These are phyloP conservation scores for Gaeumannomyces tritici DNA, from an alignment of 2,329 filamentous ascomycete species.

Conservation along the genomic window DNA sequence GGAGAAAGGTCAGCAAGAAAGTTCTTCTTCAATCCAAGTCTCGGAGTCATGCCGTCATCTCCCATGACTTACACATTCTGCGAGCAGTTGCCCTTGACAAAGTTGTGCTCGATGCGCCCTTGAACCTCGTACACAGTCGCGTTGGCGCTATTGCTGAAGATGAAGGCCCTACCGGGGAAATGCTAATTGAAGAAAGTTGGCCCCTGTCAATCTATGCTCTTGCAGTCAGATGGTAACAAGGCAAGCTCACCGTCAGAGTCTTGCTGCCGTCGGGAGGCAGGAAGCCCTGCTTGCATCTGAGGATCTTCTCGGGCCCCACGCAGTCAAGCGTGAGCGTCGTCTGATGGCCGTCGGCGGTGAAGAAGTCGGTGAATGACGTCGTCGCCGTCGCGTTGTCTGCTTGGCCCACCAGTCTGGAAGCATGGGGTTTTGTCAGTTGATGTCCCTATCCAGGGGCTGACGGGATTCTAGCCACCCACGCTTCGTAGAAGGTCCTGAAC, in stretches of 20 bases:
- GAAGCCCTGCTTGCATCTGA: conserved; percentile 3
- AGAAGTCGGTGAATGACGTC: neutral
- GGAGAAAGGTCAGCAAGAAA: neutral
- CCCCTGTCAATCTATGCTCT: neutral
- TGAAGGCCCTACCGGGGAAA: neutral
- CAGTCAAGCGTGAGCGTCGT: neutral
- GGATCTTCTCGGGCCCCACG: neutral
- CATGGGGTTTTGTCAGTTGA: neutral
- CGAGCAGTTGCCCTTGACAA: conserved; percentile 2
- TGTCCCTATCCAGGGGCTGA: neutral
- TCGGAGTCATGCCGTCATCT: no score
- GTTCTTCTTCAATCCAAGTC: neutral
- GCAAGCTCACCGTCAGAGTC: neutral
- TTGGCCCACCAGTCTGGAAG: neutral
- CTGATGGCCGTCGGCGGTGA: neutral
- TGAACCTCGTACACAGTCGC: conserved; percentile 1
- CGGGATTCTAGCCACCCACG: neutral
- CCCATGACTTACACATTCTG: neutral
- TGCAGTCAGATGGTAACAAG: neutral
- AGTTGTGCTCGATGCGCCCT: conserved; percentile 2
- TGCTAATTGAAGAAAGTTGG: neutral
- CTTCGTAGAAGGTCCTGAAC: neutral
- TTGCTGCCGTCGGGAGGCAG: conserved; percentile 2
- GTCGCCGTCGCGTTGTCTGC: conserved; percentile 2
- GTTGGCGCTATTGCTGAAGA: conserved; percentile 1